These are phyloP conservation scores for Musa itinerans DNA, from an alignment of 176 grass and related monocot genomes.

Conservation along the genomic window DNA sequence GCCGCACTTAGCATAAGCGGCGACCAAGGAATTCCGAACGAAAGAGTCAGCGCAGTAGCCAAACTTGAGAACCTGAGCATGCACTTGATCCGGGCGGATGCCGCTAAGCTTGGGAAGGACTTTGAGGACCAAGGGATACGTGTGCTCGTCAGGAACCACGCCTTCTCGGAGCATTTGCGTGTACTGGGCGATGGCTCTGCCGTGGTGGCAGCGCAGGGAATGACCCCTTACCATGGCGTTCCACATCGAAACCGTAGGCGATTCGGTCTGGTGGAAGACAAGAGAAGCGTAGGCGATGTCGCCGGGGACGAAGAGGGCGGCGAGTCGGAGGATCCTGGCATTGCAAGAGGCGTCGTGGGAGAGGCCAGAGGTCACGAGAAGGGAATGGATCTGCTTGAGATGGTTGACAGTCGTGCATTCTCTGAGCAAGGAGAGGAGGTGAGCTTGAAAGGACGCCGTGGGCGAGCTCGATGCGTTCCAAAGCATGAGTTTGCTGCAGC, in stretches of 20 bases:
- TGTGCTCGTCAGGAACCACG: slow-evolving; percentile 18
- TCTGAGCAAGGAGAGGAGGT: slow-evolving; percentile 2
- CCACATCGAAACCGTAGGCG: not conserved
- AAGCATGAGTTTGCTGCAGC: too few species aligned
- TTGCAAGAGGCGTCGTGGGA: not conserved
- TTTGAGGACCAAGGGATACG: slow-evolving; percentile 22
- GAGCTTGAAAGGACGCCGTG: too few species aligned
- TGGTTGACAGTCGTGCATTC: not conserved
- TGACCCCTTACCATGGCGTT: not conserved
- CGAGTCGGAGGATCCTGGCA: not conserved
- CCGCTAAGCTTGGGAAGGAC: not conserved
- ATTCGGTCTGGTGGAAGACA: not conserved
- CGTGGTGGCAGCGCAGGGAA: not conserved
- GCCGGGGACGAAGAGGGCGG: slow-evolving; percentile 1
- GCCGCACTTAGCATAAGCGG: slow-evolving; percentile 6
- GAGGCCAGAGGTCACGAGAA: slow-evolving; percentile 13
- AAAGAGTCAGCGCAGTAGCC: slow-evolving; percentile 7
- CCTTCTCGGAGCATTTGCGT: slow-evolving; percentile 16
- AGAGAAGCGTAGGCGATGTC: slow-evolving; percentile 1
- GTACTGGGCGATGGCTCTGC: slow-evolving; percentile 5
- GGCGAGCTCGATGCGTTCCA: too few species aligned
- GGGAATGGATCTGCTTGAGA: slow-evolving; percentile 20
- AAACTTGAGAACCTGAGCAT: slow-evolving; percentile 13
- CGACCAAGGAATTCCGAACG: slow-evolving; percentile 16
- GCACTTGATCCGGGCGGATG: not conserved